Base-by-base conservation (phyloP, 768 basidiomycete species). In the Suillus tomentosus region DNA sequence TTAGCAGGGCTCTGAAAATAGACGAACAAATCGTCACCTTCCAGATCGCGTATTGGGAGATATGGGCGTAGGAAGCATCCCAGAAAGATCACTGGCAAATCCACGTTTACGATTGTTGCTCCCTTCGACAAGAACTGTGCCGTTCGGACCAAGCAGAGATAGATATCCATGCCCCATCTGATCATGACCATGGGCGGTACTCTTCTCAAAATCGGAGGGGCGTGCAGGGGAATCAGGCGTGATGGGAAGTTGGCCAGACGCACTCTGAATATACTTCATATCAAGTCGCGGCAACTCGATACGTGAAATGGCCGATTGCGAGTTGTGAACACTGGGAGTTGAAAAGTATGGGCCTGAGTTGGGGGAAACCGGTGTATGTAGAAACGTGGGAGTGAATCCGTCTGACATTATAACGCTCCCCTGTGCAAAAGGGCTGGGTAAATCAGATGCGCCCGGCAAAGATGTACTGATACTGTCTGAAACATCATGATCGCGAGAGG, bases 61-160 rank as follows among this genome's bases (percentile, higher is more conserved):
- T 27, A 42, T 27, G 17, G 39, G 56, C 1, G 56, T 58, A 19
- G 39, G 39, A 58, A 58, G 56, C 56, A 40, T 58, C 39, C 39
- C 56, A 27, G 56, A 57, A 22, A 39, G 56, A 24, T 58, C 39
- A 27, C 56, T 40, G 10, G 37, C 15, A 24, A 57, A 39, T 40
- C 9, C 56, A 14, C 14, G 14, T 9, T 24, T 24, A 13, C 10
- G 24, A 27, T 22, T 6, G 24, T 17, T 39, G 3, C 27, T 14
- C 10, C 22, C 22, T 37, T 57, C 56, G 8, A 40, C 37, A 27
- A 39, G 37, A 11, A 27, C 6, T 7, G 17, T 9, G 15, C 22
- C 27, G 27, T 17, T 17, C 8, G 14, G 13, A 24, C 37, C 22
- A 17, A 22, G 22, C 22, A 8, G 54, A 14, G 7, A 22, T 24